A percentile compares a stretch with the other conserved stretches of the same genome.
These are phyloP conservation scores for Talaromyces sp. DNA, from an alignment of 2,329 filamentous ascomycete species.

Conservation along the genomic window DNA sequence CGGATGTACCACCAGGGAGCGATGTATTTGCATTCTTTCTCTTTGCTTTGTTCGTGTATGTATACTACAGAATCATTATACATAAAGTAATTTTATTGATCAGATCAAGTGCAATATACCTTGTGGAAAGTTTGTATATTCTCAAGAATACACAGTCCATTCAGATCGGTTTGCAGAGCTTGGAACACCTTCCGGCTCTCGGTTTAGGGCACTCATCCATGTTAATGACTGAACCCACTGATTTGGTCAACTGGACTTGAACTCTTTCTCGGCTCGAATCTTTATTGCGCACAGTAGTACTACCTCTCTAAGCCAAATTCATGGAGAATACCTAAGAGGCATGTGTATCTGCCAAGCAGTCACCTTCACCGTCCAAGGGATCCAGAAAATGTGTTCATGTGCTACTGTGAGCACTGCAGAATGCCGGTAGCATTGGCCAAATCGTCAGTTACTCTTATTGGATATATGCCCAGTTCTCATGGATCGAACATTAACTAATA, in stretches of 20 bases:
- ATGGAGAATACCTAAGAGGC: neutral
- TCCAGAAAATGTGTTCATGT: neutral
- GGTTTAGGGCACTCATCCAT: too few relatives aligned
- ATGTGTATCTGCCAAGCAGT: neutral
- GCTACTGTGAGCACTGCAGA: neutral
- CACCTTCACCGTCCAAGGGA: neutral
- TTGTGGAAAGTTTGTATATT: neutral
- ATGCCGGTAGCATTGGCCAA: neutral
- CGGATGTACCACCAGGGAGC: neutral
- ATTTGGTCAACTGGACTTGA: neutral
- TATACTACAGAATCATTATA: neutral
- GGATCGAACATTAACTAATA: neutral
- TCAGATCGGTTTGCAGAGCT: neutral
- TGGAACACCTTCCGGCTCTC: neutral
- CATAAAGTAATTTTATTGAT: neutral
- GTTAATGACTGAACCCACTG: neutral
- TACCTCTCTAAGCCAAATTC: neutral
- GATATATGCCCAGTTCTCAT: too few relatives aligned
- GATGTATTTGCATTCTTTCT: neutral
- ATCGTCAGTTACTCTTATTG: neutral
- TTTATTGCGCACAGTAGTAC: neutral
- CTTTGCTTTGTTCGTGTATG: neutral
- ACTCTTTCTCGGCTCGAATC: neutral
- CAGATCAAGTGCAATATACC: neutral
- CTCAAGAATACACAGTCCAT: neutral